These are phyloP conservation scores for Cenchrus fungigraminus DNA, from an alignment of 176 grass and related monocot species.

Conservation along the genomic window DNA sequence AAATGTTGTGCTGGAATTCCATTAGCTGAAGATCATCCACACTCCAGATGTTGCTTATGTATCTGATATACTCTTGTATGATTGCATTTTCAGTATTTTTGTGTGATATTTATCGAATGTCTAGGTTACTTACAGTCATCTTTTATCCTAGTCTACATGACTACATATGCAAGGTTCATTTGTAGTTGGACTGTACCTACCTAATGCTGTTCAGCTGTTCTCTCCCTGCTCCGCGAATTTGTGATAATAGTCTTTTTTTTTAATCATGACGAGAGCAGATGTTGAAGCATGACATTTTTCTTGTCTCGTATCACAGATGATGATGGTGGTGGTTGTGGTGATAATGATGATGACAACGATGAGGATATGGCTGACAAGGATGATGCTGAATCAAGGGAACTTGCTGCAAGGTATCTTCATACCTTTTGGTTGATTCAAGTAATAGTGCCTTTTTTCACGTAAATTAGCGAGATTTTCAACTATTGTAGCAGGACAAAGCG, in stretches of 20 bases:
- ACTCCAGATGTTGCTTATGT: neutral
- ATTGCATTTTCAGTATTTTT: neutral
- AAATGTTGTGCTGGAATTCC: neutral
- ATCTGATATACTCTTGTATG: neutral
- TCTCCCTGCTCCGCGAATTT: conserved; percentile 1
- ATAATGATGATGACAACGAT: neutral
- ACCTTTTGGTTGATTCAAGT: conserved; percentile 2
- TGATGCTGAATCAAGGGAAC: conserved; percentile 63
- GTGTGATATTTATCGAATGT: neutral
- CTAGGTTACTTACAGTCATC: neutral
- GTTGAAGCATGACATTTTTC: neutral
- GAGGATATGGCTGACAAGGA: conserved; percentile 46
- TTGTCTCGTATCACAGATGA: conserved; percentile 25
- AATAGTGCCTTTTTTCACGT: neutral
- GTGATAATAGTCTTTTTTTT: neutral
- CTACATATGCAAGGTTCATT: neutral
- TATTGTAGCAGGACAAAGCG: conserved; percentile 73
- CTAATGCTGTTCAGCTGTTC: neutral
- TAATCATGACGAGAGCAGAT: neutral
- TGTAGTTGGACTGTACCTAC: neutral
- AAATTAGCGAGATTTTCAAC: neutral
- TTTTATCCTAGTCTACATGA: conserved; percentile 12
- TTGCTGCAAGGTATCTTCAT: conserved; percentile 63
- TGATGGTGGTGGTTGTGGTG: conserved; percentile 1
- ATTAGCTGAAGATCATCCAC: neutral